Evolutionary conservation across 106 monocot species (phyloP).

Genomic region (Agapanthus africanus): DNA sequence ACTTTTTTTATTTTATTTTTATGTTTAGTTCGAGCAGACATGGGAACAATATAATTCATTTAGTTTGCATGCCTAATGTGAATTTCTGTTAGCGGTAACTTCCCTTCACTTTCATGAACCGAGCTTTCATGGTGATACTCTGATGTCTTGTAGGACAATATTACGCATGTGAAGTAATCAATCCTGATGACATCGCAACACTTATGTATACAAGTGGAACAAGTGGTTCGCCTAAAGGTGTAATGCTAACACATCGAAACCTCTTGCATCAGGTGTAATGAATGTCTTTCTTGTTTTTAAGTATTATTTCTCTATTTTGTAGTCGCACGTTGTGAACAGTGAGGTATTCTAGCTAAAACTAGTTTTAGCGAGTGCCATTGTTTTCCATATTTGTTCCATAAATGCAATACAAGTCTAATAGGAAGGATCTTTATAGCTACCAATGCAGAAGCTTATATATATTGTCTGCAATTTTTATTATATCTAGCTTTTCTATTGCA

Average conservation of each 20-base stretch:
- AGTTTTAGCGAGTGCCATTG: not conserved
- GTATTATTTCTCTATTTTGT: not conserved
- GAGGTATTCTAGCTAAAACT: not conserved
- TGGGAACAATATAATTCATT: not conserved
- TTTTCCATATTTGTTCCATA: not conserved
- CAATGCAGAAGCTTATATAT: not conserved
- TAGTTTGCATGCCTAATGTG: not conserved
- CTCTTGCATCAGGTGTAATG: slow-evolving; percentile 80
- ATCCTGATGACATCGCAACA: slow-evolving; percentile 73
- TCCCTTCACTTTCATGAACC: not conserved
- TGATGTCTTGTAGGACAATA: slow-evolving; percentile 31
- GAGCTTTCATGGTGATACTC: not conserved
- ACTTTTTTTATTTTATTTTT: no score
- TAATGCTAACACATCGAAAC: slow-evolving; percentile 91
- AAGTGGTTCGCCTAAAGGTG: slow-evolving; percentile 84
- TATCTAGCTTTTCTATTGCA: not conserved
- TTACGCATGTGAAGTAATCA: slow-evolving; percentile 42
- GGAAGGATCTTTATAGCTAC: not conserved
- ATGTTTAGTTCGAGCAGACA: not conserved
- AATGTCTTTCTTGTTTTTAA: not conserved
- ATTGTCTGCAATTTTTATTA: not conserved
- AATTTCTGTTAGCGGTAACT: not conserved
- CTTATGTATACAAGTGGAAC: slow-evolving; percentile 98
- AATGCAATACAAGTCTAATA: not conserved
- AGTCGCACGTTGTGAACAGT: not conserved